phyloP scores from a whole-genome alignment of 108 stramenopile species.

The Pseudonitzschia multiseries region DNA sequence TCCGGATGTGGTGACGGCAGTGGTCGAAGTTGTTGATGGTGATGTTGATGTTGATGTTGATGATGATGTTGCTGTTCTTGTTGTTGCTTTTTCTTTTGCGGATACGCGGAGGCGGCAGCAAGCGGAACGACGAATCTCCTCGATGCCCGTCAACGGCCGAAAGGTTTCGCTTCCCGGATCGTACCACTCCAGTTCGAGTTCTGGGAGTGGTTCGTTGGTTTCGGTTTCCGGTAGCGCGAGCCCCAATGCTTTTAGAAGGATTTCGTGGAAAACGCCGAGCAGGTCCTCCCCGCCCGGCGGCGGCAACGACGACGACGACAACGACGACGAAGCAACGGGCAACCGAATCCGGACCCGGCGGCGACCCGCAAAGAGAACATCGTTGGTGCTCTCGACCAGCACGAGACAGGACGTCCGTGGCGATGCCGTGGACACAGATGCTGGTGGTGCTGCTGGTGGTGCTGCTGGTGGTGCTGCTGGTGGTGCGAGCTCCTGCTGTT shows the following conservation, averaged over 20 bases:
- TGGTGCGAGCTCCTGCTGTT: background rate
- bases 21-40: background rate
- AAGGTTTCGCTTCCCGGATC: background rate
- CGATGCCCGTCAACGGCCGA: background rate
- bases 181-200: background rate
- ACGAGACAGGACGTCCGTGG: background rate
- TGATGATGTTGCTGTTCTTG: background rate
- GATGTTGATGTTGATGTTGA: background rate
- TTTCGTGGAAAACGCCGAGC: background rate
- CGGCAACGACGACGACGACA: too few species aligned
- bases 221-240: background rate
- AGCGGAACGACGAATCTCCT: background rate
- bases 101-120: constrained; percentile 3
- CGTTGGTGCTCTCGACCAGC: background rate
- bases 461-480: background rate
- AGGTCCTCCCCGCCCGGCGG: too few species aligned
- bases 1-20: background rate
- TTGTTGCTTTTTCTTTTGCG: background rate
- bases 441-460: background rate
- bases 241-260: background rate
- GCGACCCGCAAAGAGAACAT: background rate
- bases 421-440: background rate
- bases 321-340: background rate
- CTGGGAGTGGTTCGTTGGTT: background rate
- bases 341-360: background rate